Evolutionary conservation across 371 early-diverging fungal species (phyloP).

Genomic region (Mortierella sp.): DNA sequence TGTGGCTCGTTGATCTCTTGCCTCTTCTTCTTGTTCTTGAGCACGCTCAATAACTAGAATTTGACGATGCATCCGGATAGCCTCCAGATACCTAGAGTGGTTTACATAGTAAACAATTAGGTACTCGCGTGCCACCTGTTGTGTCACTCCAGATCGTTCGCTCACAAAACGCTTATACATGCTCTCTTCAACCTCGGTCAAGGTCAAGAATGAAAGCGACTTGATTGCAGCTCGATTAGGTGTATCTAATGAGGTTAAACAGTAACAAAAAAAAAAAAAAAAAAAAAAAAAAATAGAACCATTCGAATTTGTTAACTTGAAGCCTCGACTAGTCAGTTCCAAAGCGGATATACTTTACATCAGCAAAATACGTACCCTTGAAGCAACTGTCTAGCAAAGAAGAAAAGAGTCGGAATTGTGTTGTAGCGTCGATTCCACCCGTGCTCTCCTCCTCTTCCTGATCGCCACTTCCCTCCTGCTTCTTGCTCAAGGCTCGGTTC

Average conservation of each 20-base stretch:
- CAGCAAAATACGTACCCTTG: conserved; percentile 17
- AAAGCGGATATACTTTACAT: too few relatives aligned
- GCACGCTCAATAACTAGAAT: conserved; percentile 19
- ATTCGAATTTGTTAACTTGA: too few relatives aligned
- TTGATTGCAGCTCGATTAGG: conserved; percentile 44
- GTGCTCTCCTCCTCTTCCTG: not conserved
- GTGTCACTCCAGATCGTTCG: conserved; percentile 26
- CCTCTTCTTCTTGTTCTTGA: conserved; percentile 30
- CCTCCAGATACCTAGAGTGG: conserved; percentile 44
- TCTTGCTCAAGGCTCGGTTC: not conserved
- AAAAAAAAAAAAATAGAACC: not conserved
- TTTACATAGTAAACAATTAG: conserved; percentile 48
- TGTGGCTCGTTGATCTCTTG: conserved; percentile 19
- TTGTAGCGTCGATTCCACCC: not conserved
- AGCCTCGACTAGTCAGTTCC: too few relatives aligned
- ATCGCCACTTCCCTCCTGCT: not conserved
- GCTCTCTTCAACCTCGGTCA: conserved; percentile 34
- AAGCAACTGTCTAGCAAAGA: conserved; percentile 35
- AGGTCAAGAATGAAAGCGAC: conserved; percentile 21
- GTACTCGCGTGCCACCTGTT: conserved; percentile 39
- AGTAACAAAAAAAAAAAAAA: not conserved
- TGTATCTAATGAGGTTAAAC: conserved; percentile 13
- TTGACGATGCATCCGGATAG: conserved; percentile 48
- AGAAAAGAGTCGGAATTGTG: conserved; percentile 19
- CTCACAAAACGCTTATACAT: conserved; percentile 33